Evolutionary conservation across 176 grass and related monocot genomes (phyloP).

Genomic region (Lolium multiflorum): DNA sequence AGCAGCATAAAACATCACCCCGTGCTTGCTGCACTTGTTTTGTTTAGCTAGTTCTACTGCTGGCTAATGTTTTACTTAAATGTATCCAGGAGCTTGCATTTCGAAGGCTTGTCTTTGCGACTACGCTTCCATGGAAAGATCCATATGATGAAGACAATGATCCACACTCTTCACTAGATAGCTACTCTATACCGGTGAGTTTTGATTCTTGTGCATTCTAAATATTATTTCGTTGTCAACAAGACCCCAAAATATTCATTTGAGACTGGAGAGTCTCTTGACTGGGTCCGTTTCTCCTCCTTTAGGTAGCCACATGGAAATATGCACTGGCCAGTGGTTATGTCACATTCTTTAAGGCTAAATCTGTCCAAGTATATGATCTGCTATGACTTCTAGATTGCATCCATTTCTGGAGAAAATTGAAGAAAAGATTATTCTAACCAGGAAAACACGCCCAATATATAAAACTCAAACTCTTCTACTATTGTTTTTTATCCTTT

Average conservation of each 20-base stretch:
- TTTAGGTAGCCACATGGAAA: no score
- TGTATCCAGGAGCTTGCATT: constrained; percentile 82
- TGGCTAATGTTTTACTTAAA: constrained; percentile 9
- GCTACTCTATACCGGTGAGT: constrained; percentile 74
- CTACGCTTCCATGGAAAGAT: constrained; percentile 96
- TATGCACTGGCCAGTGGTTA: no score
- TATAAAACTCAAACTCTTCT: no score
- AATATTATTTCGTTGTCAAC: not conserved
- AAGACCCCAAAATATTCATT: not conserved
- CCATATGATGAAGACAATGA: constrained; percentile 56
- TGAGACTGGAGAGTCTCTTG: not conserved
- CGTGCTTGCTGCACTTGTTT: constrained; percentile 38
- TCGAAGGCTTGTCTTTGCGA: constrained; percentile 95
- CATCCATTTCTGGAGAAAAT: no score
- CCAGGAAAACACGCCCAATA: no score
- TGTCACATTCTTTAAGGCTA: no score
- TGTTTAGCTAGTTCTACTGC: constrained; percentile 28
- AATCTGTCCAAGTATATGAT: no score
- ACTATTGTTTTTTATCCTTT: no score
- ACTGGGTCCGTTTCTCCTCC: not conserved
- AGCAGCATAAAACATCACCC: constrained; percentile 21
- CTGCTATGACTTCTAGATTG: no score
- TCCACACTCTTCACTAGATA: constrained; percentile 54
- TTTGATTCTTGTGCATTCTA: constrained; percentile 35
- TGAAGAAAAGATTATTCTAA: no score